Percentiles rank a stretch among this genome's conserved stretches.
These are phyloP conservation scores for Fusarium brachygibbosum DNA, from an alignment of 2,329 filamentous ascomycete genomes.

Conservation along the genomic window DNA sequence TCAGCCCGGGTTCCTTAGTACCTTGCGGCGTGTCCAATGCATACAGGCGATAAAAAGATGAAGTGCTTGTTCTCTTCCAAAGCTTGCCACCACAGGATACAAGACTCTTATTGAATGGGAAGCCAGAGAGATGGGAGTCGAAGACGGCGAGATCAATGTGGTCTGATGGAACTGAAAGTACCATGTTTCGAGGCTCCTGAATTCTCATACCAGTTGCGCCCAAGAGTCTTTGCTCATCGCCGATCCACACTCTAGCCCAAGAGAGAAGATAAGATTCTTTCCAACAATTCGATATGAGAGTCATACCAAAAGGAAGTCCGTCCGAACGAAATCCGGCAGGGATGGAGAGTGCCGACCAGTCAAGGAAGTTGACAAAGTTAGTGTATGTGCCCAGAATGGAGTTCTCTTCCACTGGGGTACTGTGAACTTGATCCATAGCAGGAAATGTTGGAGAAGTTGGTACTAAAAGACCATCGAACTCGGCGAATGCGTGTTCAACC, in stretches of 20 bases:
- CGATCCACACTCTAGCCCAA: conserved; percentile 50
- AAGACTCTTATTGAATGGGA: conserved; percentile 54
- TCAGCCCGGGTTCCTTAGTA: conserved; percentile 52
- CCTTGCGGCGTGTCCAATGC: conserved; percentile 41
- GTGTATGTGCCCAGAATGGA: conserved; percentile 68
- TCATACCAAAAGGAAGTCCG: conserved; percentile 56
- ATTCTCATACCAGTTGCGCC: conserved; percentile 48
- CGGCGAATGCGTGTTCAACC: conserved; percentile 57
- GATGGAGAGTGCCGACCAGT: conserved; percentile 67
- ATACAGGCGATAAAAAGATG: conserved; percentile 51
- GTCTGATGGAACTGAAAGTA: neutral
- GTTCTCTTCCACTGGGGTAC: conserved; percentile 67
- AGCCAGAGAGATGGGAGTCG: conserved; percentile 54
- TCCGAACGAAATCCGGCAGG: conserved; percentile 61
- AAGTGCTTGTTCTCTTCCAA: conserved; percentile 47
- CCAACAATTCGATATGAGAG: conserved; percentile 55
- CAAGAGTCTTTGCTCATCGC: conserved; percentile 36
- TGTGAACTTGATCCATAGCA: conserved; percentile 64
- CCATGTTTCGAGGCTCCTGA: conserved; percentile 1
- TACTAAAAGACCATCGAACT: conserved; percentile 65
- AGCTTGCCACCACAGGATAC: conserved; percentile 50
- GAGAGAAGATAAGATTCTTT: conserved; percentile 51
- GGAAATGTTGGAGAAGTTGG: conserved; percentile 68
- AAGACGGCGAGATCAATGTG: conserved; percentile 51
- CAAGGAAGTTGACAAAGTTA: conserved; percentile 72